These are phyloP conservation scores for Cicer bijugum DNA, from an alignment of 306 rosid genomes.

Conservation along the genomic window DNA sequence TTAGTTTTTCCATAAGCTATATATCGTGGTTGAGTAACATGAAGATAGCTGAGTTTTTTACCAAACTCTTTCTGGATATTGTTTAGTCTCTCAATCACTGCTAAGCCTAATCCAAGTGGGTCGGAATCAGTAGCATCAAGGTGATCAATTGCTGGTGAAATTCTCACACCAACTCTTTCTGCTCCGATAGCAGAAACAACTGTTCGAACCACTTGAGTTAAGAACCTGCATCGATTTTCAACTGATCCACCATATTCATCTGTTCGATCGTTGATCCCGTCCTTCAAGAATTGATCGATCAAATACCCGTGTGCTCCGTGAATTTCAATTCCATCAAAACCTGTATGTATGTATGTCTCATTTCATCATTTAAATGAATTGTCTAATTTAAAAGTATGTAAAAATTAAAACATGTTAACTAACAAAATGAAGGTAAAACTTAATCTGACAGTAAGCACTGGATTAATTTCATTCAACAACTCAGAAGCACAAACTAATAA, in stretches of 20 bases:
- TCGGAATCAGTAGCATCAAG: constrained; percentile 85
- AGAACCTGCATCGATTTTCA: constrained; percentile 69
- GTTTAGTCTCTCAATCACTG: constrained; percentile 77
- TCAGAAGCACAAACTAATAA: neutral
- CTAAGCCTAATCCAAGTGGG: constrained; percentile 75
- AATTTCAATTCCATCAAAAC: constrained; percentile 92
- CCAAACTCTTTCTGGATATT: constrained; percentile 60
- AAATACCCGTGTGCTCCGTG: constrained; percentile 95
- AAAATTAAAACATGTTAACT: too few species aligned
- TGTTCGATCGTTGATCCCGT: constrained; percentile 54
- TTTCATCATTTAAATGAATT: constrained; percentile 39
- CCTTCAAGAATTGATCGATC: constrained; percentile 55
- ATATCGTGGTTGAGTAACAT: constrained; percentile 84
- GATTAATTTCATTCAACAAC: neutral
- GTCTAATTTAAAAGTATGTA: neutral
- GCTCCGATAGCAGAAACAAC: constrained; percentile 67
- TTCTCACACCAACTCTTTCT: constrained; percentile 65
- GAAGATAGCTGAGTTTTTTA: constrained; percentile 72
- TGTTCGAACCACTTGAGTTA: constrained; percentile 61
- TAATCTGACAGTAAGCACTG: too few species aligned
- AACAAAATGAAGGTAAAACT: too few species aligned
- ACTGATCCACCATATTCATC: constrained; percentile 76
- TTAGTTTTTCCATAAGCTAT: constrained; percentile 69
- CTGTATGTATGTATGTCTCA: constrained; percentile 59
- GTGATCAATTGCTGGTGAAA: constrained; percentile 92